A percentile compares a stretch with the other conserved stretches of the same genome.
Evolutionary conservation across 1,139 yeast species (phyloP).

Genomic region (Candida pseudoviswanathii): DNA sequence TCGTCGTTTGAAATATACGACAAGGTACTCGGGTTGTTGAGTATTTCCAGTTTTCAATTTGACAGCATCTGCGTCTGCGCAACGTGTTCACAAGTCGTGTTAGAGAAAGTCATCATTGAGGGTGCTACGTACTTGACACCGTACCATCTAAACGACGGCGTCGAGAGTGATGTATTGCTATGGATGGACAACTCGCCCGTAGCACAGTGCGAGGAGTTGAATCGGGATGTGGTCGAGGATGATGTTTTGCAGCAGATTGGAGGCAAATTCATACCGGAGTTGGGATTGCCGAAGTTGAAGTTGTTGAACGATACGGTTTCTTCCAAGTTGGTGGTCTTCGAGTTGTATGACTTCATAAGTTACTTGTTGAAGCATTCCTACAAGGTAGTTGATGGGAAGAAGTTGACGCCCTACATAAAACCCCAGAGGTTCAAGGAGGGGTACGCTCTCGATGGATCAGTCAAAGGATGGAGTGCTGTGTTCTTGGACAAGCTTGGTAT

Average conservation of each 20-base stretch:
- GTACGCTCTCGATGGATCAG: slow-evolving; percentile 53
- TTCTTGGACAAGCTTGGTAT: slow-evolving; percentile 20
- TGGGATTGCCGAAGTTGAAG: slow-evolving; percentile 56
- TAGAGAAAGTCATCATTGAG: slow-evolving; percentile 16
- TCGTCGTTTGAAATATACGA: slow-evolving; percentile 38
- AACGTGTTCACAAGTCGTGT: slow-evolving; percentile 57
- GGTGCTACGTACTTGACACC: slow-evolving; percentile 25
- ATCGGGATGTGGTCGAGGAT: slow-evolving; percentile 16
- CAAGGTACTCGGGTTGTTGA: slow-evolving; percentile 17
- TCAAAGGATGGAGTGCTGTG: slow-evolving; percentile 51
- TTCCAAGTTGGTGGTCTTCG: slow-evolving; percentile 41
- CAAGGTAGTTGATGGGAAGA: slow-evolving; percentile 20
- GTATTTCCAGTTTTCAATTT: slow-evolving; percentile 8
- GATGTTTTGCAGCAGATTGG: slow-evolving; percentile 33
- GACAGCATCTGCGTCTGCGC: slow-evolving; percentile 39
- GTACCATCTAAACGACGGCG: slow-evolving; percentile 19
- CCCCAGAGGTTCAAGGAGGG: slow-evolving; percentile 14
- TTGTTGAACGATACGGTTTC: slow-evolving; percentile 32
- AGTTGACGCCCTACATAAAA: slow-evolving; percentile 14
- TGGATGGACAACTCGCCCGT: slow-evolving; percentile 62
- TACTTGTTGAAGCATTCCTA: slow-evolving; percentile 31
- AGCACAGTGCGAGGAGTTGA: slow-evolving; percentile 34
- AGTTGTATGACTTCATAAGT: slow-evolving; percentile 54
- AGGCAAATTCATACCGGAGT: slow-evolving; percentile 53
- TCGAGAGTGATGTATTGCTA: slow-evolving; percentile 45